A percentile compares a stretch with the other conserved stretches of the same genome.
These are phyloP conservation scores for Scutellaria barbata DNA, from an alignment of 257 asterid species.

Conservation along the genomic window DNA sequence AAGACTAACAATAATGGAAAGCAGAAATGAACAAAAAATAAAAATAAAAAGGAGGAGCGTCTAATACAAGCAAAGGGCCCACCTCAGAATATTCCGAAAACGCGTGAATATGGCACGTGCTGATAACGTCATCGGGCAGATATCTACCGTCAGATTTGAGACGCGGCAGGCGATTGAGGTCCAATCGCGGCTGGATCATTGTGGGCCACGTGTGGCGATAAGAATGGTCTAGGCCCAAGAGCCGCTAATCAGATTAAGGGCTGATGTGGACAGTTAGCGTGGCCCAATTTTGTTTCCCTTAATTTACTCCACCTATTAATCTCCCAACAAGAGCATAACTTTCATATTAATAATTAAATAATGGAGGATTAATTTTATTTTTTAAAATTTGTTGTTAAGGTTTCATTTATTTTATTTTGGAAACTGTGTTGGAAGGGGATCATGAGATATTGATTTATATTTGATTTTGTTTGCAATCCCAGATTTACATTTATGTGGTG, in stretches of 20 bases:
- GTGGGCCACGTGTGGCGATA: conserved; percentile 44
- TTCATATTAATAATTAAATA: neutral
- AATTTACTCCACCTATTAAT: conserved; percentile 17
- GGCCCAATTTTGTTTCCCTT: conserved; percentile 42
- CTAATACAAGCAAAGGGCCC: conserved; percentile 48
- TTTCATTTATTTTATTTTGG: too few relatives aligned
- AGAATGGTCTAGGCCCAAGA: conserved; percentile 45
- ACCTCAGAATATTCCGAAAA: conserved; percentile 42
- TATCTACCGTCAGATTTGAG: conserved; percentile 32
- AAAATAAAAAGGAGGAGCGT: conserved; percentile 42
- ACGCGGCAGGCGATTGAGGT: conserved; percentile 11
- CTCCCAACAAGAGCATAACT: conserved; percentile 29
- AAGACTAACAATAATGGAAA: conserved; percentile 24
- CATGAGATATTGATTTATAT: too few relatives aligned
- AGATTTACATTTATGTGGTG: neutral
- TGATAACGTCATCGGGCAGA: conserved; percentile 8
- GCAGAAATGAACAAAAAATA: neutral
- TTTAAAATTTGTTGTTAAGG: neutral
- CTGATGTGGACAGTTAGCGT: conserved; percentile 45
- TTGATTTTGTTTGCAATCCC: too few relatives aligned
- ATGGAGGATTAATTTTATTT: neutral
- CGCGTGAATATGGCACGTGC: conserved; percentile 46
- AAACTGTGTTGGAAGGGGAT: too few relatives aligned
- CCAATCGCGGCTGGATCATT: too few relatives aligned
- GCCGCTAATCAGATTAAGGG: conserved; percentile 42